Base-by-base conservation (phyloP, 352 stramenopile species). In the Globisporangium solare region DNA sequence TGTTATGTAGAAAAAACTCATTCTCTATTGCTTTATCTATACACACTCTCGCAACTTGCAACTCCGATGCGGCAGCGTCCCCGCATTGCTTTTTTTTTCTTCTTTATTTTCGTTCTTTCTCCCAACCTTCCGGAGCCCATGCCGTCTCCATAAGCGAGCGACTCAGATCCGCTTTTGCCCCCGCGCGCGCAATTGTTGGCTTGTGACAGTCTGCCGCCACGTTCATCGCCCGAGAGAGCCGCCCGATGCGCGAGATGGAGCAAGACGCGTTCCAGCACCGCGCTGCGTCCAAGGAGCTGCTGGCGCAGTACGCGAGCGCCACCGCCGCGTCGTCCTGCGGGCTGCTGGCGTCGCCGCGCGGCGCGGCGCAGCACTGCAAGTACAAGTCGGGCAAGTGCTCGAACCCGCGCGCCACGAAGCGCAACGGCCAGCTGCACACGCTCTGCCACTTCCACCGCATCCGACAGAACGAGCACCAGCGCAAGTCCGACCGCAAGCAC, bases 331-430 rank as follows among this genome's bases (percentile, higher is more conserved):
- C 46, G 15, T 35, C 10, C 10, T 27, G 31, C 21, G 43, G 15
- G 13, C 20, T 46, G 15, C 57, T 77, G 18, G 70, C 69, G 43
- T 73, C 64, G 12, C 69, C 76, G n/a, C 61, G 78, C 45, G 79
- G 70, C 51, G 66, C 76, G 6, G 62, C 68, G 27, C 67, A 88
- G 41, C 68, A 86, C 17, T 94, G 85, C 71, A 90, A 89, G 63
- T 94, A 94, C 77, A 92, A 92, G 71, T 92, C 82, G 15, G 76
- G 80, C 65, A 90, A 91, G 69, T 94, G 85, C 68, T 73, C 68
- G 11, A 91, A 95, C 64, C 79, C 76, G 40, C 80, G 85, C 53
- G 85, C 83, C 37, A 86, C 80, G 51, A 94, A 94, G 70, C 80
- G 85, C 63, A 94, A 94, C 60, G 85, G 83, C 3, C 72, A 92